Evolutionary conservation across 805 yeast species (phyloP).

Genomic region (Saccharomycopsis sp.): DNA sequence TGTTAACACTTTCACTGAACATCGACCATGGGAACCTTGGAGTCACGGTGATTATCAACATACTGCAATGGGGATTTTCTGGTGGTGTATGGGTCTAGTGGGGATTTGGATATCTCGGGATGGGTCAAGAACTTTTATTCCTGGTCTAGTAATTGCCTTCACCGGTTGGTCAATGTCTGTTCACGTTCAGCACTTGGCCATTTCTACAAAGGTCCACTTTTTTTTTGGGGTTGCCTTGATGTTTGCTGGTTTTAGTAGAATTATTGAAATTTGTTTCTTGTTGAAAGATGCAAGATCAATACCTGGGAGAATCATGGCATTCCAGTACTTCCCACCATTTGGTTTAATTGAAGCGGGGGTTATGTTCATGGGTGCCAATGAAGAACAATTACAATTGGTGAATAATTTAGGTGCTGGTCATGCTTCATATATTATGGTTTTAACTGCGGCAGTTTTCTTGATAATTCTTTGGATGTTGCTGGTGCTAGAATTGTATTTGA

Average conservation of each 20-base stretch:
- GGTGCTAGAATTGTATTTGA: slow-evolving; percentile 53
- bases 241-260: slow-evolving; percentile 68
- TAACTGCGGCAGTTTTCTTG: slow-evolving; percentile 67
- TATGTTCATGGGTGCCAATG: slow-evolving; percentile 87
- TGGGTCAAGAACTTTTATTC: slow-evolving; percentile 65
- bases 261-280: slow-evolving; percentile 75
- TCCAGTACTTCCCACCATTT: slow-evolving; percentile 85
- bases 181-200: slow-evolving; percentile 67
- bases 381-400: slow-evolving; percentile 73
- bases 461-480: slow-evolving; percentile 59
- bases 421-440: slow-evolving; percentile 69
- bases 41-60: slow-evolving; percentile 91
- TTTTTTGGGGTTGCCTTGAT: slow-evolving; percentile 79
- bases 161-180: slow-evolving; percentile 96
- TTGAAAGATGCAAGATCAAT: slow-evolving; percentile 50
- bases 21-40: slow-evolving; percentile 87
- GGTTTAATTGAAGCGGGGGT: slow-evolving; percentile 72
- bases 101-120: slow-evolving; percentile 73
- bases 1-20: slow-evolving; percentile 93
- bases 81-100: slow-evolving; percentile 92
- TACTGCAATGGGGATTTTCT: slow-evolving; percentile 91
- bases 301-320: slow-evolving; percentile 47
- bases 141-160: slow-evolving; percentile 72
- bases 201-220: slow-evolving; percentile 82
- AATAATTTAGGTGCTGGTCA: slow-evolving; percentile 75